Evolutionary conservation across 768 basidiomycete genomes (phyloP).

Genomic region (Plicaturopsis crispa): DNA sequence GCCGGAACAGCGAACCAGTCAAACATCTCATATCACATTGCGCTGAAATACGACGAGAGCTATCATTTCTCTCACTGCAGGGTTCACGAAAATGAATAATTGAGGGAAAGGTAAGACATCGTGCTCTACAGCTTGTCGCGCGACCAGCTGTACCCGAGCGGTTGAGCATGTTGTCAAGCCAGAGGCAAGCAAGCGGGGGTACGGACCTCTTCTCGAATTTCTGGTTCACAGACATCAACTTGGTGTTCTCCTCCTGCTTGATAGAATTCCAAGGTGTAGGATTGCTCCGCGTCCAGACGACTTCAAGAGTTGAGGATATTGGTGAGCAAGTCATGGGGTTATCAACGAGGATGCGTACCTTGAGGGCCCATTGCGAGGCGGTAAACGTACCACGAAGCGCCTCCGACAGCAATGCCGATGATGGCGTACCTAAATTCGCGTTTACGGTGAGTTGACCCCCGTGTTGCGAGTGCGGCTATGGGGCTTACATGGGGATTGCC

Average conservation of each 20-base stretch:
- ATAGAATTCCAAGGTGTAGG: slow-evolving; percentile 87
- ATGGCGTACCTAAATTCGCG: slow-evolving; percentile 38
- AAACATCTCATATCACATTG: too few relatives aligned
- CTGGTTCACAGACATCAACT: slow-evolving; percentile 62
- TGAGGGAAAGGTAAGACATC: too few relatives aligned
- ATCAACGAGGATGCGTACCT: slow-evolving; percentile 11
- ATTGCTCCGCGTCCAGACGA: slow-evolving; percentile 62
- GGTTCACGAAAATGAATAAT: too few relatives aligned
- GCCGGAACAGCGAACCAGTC: too few relatives aligned
- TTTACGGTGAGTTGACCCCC: too few relatives aligned
- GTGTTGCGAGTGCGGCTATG: too few relatives aligned
- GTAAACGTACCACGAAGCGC: slow-evolving; percentile 34
- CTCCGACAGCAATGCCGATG: slow-evolving; percentile 38
- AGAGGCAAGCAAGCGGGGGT: not conserved
- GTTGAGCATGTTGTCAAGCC: slow-evolving; percentile 6
- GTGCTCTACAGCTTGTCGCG: slow-evolving; percentile 61
- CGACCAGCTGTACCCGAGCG: slow-evolving; percentile 47
- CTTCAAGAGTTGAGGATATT: slow-evolving; percentile 19
- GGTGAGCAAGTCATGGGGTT: not conserved
- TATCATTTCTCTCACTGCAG: too few relatives aligned
- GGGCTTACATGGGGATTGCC: slow-evolving; percentile 47
- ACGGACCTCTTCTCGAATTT: slow-evolving; percentile 69
- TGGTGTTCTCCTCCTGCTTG: slow-evolving; percentile 67
- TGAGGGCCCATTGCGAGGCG: slow-evolving; percentile 31
- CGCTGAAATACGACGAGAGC: too few relatives aligned